Percentiles rank a stretch among this genome's conserved stretches.
phyloP scores from a whole-genome alignment of 2,329 filamentous ascomycete genomes.

The Pyrenophora seminiperda region DNA sequence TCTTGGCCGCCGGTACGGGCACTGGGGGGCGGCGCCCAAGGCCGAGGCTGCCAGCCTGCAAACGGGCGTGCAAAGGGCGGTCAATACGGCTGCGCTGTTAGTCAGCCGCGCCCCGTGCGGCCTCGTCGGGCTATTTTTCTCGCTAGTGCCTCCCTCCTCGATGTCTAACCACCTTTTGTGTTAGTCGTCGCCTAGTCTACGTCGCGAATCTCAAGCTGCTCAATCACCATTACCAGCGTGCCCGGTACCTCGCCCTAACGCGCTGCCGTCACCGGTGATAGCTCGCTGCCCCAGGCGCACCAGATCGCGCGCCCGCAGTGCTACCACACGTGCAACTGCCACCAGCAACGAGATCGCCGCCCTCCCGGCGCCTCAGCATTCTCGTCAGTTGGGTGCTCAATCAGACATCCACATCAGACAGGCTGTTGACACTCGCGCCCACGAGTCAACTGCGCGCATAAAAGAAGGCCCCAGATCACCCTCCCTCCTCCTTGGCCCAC shows the following conservation, averaged over 20 bases:
- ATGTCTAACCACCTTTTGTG: slow-evolving; percentile 44
- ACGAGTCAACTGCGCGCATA: slow-evolving; percentile 28
- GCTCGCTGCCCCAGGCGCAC: slow-evolving; percentile 28
- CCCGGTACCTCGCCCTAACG: slow-evolving; percentile 37
- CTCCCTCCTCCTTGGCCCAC: slow-evolving; percentile 13
- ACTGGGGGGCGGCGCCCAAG: not conserved
- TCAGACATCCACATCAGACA: slow-evolving; percentile 6
- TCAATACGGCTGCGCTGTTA: slow-evolving; percentile 21
- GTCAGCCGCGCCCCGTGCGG: slow-evolving; percentile 18
- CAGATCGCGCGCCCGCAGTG: slow-evolving; percentile 31
- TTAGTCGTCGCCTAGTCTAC: slow-evolving; percentile 35
- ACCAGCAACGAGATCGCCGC: slow-evolving; percentile 27
- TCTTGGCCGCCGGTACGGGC: not conserved
- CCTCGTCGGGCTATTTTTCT: slow-evolving; percentile 24
- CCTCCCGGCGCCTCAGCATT: slow-evolving; percentile 16
- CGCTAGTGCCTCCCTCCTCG: slow-evolving; percentile 28
- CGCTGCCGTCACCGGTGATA: slow-evolving; percentile 29
- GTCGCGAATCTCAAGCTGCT: slow-evolving; percentile 45
- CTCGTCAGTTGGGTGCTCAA: slow-evolving; percentile 18
- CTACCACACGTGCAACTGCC: slow-evolving; percentile 43
- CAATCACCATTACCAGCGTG: slow-evolving; percentile 28
- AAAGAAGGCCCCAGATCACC: slow-evolving; percentile 19
- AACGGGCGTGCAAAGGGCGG: slow-evolving; percentile 16
- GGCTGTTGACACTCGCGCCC: slow-evolving; percentile 9
- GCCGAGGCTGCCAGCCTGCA: slow-evolving; percentile 7